Percentiles rank a stretch among this genome's conserved stretches.
Conservation (phyloP, 805 yeast species). For the Zygoascus biomembranicola region DNA sequence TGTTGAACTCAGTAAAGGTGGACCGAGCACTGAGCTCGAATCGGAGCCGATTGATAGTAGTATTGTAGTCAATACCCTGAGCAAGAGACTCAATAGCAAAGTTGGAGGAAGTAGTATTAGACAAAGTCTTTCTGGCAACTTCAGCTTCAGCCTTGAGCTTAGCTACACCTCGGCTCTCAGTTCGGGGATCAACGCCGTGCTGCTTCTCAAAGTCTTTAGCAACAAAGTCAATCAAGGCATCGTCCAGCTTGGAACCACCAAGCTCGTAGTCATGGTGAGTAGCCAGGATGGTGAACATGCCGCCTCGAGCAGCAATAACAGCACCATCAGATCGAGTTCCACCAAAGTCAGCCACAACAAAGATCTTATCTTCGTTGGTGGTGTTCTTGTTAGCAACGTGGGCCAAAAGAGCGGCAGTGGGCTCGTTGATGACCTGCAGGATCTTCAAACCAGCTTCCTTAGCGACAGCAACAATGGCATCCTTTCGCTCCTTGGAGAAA, state of each 20-base stretch:
- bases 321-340: constrained; percentile 95
- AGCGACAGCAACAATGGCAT: constrained; percentile 53
- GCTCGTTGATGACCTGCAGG: constrained; percentile 85
- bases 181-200: constrained; percentile 69
- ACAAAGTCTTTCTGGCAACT: constrained; percentile 80
- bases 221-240: constrained; percentile 68
- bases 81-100: constrained; percentile 93
- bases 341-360: constrained; percentile 94
- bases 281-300: constrained; percentile 80
- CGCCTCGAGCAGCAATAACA: constrained; percentile 87
- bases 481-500: constrained; percentile 66
- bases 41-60: constrained; percentile 88
- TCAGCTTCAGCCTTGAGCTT: constrained; percentile 79
- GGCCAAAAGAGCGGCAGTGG: constrained; percentile 83
- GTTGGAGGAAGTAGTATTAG: constrained; percentile 80
- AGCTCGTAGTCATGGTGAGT: constrained; percentile 73
- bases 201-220: constrained; percentile 94
- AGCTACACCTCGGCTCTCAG: constrained; percentile 76
- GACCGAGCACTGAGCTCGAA: constrained; percentile 80
- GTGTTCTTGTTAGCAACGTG: constrained; percentile 45
- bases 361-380: constrained; percentile 55
- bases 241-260: constrained; percentile 86
- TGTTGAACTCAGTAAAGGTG: constrained; percentile 65
- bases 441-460: constrained; percentile 68
- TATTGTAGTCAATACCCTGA: constrained; percentile 88